Base-by-base conservation (phyloP, 371 early-diverging fungal species). In the Mucor sp. region DNA sequence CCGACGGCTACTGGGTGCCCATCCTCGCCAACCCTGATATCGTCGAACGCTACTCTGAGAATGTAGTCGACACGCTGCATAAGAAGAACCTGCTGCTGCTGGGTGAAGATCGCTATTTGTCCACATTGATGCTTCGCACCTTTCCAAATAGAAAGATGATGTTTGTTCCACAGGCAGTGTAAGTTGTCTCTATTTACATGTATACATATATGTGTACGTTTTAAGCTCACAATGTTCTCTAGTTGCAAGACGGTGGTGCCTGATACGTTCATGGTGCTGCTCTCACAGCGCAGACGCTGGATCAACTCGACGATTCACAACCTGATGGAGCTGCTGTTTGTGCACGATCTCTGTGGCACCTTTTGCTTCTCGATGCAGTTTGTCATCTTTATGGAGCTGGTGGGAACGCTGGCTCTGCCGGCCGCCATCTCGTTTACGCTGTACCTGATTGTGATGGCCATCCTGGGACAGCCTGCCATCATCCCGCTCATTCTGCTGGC, bases 301-400 rank as follows among this genome's bases (percentile, higher is more conserved):
- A 99, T 99, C 82, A 99, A 99, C 84, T 98, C 99, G 4, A 99
- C 99, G 0, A 92, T 98, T 60, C 99, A 98, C 70, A 99, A 99
- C 72, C 80, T 99, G 68, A 76, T 97, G 80, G 99, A 99, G 79
- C 79, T 99, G 58, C 90, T 99, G 19, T 83, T 95, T 62, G 97
- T 99, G 6, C 89, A 94, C 35, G 96, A 98, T 74, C 83, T 99
- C 39, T 99, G 99, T 75, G 99, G 99, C 11, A 96, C 95, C 6
- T 99, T 99, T 75, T 99, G 98, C 74, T 97, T 97, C 75, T 96
- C 97, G 9, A 99, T 99, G 99, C 99, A 98, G 81, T 98, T 99
- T 85, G 91, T 98, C 56, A 93, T 99, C 17, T 93, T 96, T 68
- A 93, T 99, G 89, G 99, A 99, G 72, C 82, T 99, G 62, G 90